phyloP scores from a whole-genome alignment of 208 protist species.

The Trypanosoma theileri region DNA sequence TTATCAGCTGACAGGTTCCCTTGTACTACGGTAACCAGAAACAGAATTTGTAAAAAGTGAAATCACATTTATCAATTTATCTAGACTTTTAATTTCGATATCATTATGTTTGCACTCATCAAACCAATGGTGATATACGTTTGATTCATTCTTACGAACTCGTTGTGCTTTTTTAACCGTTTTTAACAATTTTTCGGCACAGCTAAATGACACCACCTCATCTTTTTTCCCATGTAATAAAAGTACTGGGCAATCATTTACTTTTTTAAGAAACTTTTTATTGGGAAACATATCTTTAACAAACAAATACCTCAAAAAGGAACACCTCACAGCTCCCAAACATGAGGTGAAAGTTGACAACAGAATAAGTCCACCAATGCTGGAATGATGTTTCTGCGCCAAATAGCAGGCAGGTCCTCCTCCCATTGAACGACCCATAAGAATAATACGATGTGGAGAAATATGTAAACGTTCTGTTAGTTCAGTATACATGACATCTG shows the following conservation, averaged over 20 bases:
- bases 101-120: constrained; percentile 66
- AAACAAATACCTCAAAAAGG: constrained; percentile 32
- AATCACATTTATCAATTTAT: constrained; percentile 28
- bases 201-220: constrained; percentile 56
- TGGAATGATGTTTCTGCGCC: constrained; percentile 58
- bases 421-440: constrained; percentile 79
- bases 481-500: constrained; percentile 63
- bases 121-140: constrained; percentile 38
- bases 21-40: neutral
- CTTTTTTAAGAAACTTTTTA: constrained; percentile 37
- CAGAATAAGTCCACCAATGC: constrained; percentile 61
- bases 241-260: constrained; percentile 56
- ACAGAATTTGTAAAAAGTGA: constrained; percentile 31
- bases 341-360: constrained; percentile 76
- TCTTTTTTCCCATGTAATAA: constrained; percentile 70
- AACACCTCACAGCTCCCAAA: constrained; percentile 40
- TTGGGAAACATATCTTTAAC: constrained; percentile 63
- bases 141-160: neutral
- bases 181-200: constrained; percentile 40
- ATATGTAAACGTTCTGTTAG: constrained; percentile 41
- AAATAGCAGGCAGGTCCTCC: constrained; percentile 76
- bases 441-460: constrained; percentile 39
- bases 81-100: constrained; percentile 32
- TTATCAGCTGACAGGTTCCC: neutral
- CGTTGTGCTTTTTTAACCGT: constrained; percentile 20